Evolutionary conservation across 495 filamentous ascomycete species (phyloP), one percentile per base, ranked within the genome.

Genomic region (Opeltia flavorubescens): DNA sequence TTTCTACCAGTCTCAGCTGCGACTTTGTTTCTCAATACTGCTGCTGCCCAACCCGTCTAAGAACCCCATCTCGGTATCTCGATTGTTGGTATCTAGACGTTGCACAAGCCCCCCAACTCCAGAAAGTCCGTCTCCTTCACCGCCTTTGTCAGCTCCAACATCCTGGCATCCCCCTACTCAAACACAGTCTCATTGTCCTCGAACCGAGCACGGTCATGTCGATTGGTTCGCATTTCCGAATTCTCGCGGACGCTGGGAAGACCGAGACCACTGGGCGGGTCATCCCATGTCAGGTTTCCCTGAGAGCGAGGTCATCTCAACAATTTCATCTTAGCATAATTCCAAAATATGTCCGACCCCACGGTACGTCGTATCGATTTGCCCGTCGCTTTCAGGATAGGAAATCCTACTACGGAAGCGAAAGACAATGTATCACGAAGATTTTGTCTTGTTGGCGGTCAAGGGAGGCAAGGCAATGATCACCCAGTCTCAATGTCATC

Each of bases 281-380:
- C 47, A 55, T 55, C 48, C 21, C 8, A 57, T 61, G n/a, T 48
- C 54, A 13, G 20, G 15, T 6, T 4, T 24, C 28, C 45, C 35
- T 30, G 15, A 23, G 42, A 24, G 65, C 60, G 6, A n/a, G n/a
- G n/a, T n/a, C n/a, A 62, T 61, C 0, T 44, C 49, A 17, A 36
- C 61, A 17, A 64, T 55, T 2, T 67, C 50, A 21, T 21, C 46
- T 76, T 72, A 72, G 47, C 1, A 78, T 78, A 3, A 66, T 71
- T 36, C 84, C 81, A 53, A 86, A 86, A 82, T 82, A 88, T 0
- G 81, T 84, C 58, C 62, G 83, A 0, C 78, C 80, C 54, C 61
- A 4, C 61, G 47, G 53, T 75, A 84, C n/a, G 69, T 74, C 33
- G 70, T 60, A 4, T 62, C 55, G 27, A 64, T 50, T 12, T 34